phyloP scores from a whole-genome alignment of 495 filamentous ascomycete species.

The Podospora pseudopauciseta region DNA sequence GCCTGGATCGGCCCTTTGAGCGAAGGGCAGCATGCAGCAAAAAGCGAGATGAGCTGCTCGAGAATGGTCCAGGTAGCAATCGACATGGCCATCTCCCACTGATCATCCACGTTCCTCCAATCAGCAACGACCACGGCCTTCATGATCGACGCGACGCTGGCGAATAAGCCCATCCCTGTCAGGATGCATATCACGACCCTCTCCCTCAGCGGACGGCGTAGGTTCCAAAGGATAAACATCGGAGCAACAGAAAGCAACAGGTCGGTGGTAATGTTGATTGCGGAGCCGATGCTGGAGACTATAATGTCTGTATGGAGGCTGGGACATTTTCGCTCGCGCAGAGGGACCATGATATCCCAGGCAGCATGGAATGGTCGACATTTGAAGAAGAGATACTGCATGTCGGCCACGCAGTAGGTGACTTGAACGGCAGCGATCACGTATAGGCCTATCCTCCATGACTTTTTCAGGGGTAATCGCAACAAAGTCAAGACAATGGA shows the following conservation, averaged over 20 bases:
- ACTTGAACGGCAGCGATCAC: conserved; percentile 10
- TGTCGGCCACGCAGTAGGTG: conserved; percentile 16
- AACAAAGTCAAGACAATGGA: conserved; percentile 22
- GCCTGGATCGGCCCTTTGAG: conserved; percentile 23
- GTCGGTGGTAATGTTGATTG: conserved; percentile 24
- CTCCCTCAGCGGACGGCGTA: conserved; percentile 22
- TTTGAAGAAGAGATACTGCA: conserved; percentile 18
- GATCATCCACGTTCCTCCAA: conserved; percentile 11
- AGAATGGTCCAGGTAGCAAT: conserved; percentile 22
- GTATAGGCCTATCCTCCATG: conserved; percentile 11
- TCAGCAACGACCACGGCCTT: conserved; percentile 17
- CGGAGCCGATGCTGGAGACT: conserved; percentile 16
- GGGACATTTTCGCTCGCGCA: conserved; percentile 1
- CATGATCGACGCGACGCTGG: conserved; percentile 16
- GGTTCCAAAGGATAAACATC: conserved; percentile 19
- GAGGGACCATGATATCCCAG: conserved; percentile 18
- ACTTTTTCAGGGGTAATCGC: conserved; percentile 13
- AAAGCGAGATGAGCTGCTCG: conserved; percentile 22
- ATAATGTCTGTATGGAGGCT: conserved; percentile 7
- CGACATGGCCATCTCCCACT: conserved; percentile 16
- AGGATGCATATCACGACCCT: conserved; percentile 25
- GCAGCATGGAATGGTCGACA: conserved; percentile 19
- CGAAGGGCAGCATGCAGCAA: conserved; percentile 24
- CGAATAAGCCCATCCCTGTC: conserved; percentile 23
- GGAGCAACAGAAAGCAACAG: conserved; percentile 19